phyloP scores from a whole-genome alignment of 768 basidiomycete genomes.

The Hemileccinum rubropunctum region DNA sequence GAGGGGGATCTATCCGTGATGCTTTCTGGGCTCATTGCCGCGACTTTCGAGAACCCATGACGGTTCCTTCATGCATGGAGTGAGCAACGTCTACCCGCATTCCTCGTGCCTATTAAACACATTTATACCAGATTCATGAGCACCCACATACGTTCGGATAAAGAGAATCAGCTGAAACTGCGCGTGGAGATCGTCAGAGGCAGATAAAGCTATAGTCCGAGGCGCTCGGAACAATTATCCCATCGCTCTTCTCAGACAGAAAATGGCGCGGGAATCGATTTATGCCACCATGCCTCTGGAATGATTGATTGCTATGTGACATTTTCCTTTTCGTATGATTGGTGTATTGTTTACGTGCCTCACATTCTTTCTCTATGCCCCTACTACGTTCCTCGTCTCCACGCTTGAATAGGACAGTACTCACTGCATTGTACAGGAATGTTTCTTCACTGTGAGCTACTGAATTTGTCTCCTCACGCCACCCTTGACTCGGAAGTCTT shows the following conservation, averaged over 20 bases:
- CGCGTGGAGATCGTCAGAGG: conserved; percentile 16
- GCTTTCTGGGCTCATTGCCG: conserved; percentile 4
- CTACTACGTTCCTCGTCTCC: no score
- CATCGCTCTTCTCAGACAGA: conserved; percentile 9
- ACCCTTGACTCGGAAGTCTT: no score
- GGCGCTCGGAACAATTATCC: background rate
- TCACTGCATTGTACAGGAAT: no score
- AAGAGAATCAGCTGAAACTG: conserved; percentile 13
- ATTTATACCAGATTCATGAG: conserved; percentile 8
- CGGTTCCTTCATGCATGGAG: conserved; percentile 11
- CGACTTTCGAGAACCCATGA: conserved; percentile 5
- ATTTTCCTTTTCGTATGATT: no score
- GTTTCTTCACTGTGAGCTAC: no score
- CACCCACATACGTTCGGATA: conserved; percentile 14
- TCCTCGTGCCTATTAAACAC: background rate
- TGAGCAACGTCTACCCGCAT: background rate
- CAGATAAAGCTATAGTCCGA: conserved; percentile 12
- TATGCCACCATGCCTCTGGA: background rate
- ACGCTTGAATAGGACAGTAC: no score
- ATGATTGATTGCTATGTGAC: no score
- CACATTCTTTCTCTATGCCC: no score
- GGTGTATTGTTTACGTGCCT: no score
- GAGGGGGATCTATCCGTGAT: conserved; percentile 7
- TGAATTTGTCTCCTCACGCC: no score
- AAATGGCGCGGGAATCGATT: conserved; percentile 10